Evolutionary conservation across 306 rosid genomes (phyloP), one percentile per base, ranked within the genome.

Genomic region (Cucurbita argyrosperma): DNA sequence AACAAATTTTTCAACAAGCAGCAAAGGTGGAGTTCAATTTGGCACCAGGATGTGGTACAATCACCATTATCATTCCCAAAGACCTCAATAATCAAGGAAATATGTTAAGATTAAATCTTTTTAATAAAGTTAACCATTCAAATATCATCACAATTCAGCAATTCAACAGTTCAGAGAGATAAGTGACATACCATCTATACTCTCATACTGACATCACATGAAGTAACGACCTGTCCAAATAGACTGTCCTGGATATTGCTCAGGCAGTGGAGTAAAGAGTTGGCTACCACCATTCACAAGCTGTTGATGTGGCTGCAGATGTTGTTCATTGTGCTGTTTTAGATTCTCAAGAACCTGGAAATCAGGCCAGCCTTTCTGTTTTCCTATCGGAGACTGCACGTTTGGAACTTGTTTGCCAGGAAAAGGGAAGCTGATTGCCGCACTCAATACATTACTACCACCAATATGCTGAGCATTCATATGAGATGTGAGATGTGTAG

Each of bases 231-330:
- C 95, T 14, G 89, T 84, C 99, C 94, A 88, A 43, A 81, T 79
- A 39, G 96, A 85, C 84, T 89, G 96, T 83, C 96, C 99, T 81
- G 89, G 96, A 83, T 80, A 84, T 81, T 89, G 97, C 81, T 91
- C 96, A 76, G 97, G 90, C 77, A 77, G 82, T 39, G 88, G 76
- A 80, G 79, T 84, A 62, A 79, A 68, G 51, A 75, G 87, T 81
- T 85, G 97, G 86, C 81, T 87, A 72, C 90, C 96, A 72, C 90
- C 96, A 74, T 84, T 80, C 12, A 83, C 39, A 67, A 80, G 79
- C 66, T 81, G 90, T 69, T 83, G 90, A 78, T 85, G 96, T 51
- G 76, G 87, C 82, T 78, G 90, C 77, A 67, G 74, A 82, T 86
- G 97, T 85, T 86, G 91, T 80, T 87, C 90, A 74, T 88, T 87